Evolutionary conservation across 1,139 yeast genomes (phyloP).

Genomic region (Debaryomyces robertsiae): DNA sequence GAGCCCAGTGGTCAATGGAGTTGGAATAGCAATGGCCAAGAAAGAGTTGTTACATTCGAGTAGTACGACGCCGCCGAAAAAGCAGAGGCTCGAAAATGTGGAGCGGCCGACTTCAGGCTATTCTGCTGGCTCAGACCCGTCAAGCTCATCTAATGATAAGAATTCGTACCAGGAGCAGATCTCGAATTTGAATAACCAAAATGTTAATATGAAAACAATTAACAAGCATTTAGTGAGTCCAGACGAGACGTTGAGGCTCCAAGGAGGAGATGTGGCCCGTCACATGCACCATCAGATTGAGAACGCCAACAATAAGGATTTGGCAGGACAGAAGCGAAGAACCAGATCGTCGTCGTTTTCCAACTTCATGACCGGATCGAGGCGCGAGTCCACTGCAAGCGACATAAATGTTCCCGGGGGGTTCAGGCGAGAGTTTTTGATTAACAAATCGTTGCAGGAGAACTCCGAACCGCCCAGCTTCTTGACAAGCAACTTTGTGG

Average conservation of each 20-base stretch:
- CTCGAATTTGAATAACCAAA: constrained; percentile 25
- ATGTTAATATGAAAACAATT: constrained; percentile 34
- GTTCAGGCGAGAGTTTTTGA: constrained; percentile 67
- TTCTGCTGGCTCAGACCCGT: constrained; percentile 5
- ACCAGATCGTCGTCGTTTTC: constrained; percentile 47
- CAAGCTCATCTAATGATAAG: constrained; percentile 5
- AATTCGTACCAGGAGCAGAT: constrained; percentile 27
- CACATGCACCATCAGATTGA: constrained; percentile 50
- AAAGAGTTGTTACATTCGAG: not conserved
- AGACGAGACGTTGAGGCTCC: constrained; percentile 48
- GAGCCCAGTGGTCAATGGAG: too few species aligned
- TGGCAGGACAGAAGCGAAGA: constrained; percentile 19
- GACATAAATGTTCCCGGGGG: constrained; percentile 79
- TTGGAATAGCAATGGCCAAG: not conserved
- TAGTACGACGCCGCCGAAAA: not conserved
- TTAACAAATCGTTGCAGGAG: constrained; percentile 27
- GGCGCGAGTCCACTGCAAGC: constrained; percentile 67
- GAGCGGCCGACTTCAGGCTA: not conserved
- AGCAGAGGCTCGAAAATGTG: not conserved
- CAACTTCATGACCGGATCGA: constrained; percentile 31
- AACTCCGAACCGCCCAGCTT: constrained; percentile 43
- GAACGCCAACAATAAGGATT: constrained; percentile 18
- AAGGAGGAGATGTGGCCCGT: constrained; percentile 75
- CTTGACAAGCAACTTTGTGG: constrained; percentile 69
- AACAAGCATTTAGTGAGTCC: constrained; percentile 38